Evolutionary conservation across 2,329 filamentous ascomycete species (phyloP).

Genomic region (Cucurbitaria berberidis): DNA sequence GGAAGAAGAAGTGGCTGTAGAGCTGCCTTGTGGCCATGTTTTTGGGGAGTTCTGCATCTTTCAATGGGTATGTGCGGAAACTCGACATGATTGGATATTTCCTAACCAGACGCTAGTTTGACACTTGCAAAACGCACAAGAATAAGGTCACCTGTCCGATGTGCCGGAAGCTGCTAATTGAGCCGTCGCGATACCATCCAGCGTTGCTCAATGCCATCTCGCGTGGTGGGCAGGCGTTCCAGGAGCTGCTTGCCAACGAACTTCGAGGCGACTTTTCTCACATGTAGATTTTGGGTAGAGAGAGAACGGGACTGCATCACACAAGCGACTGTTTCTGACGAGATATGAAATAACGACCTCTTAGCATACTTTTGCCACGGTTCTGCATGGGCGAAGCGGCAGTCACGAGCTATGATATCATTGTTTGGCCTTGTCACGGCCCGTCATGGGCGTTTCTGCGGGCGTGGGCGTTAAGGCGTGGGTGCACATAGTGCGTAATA

Average conservation of each 20-base stretch:
- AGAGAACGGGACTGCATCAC: background rate
- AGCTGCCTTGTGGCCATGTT: slow-evolving; percentile 43
- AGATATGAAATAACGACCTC: background rate
- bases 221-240: slow-evolving; percentile 18
- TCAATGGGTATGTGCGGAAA: slow-evolving; percentile 34
- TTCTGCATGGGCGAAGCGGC: background rate
- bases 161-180: slow-evolving; percentile 44
- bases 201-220: slow-evolving; percentile 15
- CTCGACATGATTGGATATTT: background rate
- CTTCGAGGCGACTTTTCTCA: slow-evolving; percentile 26
- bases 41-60: slow-evolving; percentile 47
- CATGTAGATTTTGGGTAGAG: slow-evolving; percentile 2
- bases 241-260: slow-evolving; percentile 23
- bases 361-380: background rate
- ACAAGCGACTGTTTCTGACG: background rate
- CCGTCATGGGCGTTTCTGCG: slow-evolving; percentile 13
- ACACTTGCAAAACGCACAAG: slow-evolving; percentile 45
- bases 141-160: slow-evolving; percentile 48
- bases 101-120: slow-evolving; percentile 26
- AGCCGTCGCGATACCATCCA: slow-evolving; percentile 21
- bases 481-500: slow-evolving; percentile 3
- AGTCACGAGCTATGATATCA: slow-evolving; percentile 20
- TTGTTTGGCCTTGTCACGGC: slow-evolving; percentile 15
- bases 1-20: slow-evolving; percentile 42
- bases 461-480: background rate